Percentiles rank a stretch among this genome's conserved stretches.
phyloP scores from a whole-genome alignment of 2,329 filamentous ascomycete genomes.

The Pseudocercospora macadamiae region DNA sequence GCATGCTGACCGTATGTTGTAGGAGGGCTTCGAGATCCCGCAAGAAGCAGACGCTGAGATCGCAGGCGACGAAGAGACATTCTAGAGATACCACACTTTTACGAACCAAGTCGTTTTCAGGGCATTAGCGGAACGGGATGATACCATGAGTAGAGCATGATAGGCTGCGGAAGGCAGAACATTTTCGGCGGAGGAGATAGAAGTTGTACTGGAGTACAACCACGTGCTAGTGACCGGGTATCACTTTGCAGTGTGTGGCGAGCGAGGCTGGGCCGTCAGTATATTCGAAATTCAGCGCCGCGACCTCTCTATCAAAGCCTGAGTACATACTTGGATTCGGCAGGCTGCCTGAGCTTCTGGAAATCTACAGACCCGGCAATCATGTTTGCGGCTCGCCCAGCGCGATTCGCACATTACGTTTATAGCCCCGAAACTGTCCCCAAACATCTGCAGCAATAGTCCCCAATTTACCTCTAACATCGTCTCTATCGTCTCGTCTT shows the following conservation, averaged over 20 bases:
- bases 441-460: too few species aligned
- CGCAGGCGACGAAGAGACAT: conserved; percentile 76
- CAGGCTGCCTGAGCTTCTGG: background rate
- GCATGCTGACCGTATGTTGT: conserved; percentile 12
- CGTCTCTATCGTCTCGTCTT: background rate
- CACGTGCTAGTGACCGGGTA: too few species aligned
- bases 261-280: background rate
- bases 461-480: background rate
- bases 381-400: too few species aligned
- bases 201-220: background rate
- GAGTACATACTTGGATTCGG: background rate
- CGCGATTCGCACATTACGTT: too few species aligned
- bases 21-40: conserved; percentile 78
- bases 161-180: background rate
- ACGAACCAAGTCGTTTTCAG: conserved; percentile 8
- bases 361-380: too few species aligned
- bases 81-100: conserved; percentile 47
- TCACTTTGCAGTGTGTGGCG: too few species aligned
- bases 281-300: too few species aligned
- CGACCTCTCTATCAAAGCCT: too few species aligned
- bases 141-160: conserved; percentile 19
- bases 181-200: background rate
- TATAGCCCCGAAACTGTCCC: too few species aligned
- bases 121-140: conserved; percentile 11
- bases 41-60: conserved; percentile 66